phyloP scores from a whole-genome alignment of 257 asterid species.

The Henckelia pumila region DNA sequence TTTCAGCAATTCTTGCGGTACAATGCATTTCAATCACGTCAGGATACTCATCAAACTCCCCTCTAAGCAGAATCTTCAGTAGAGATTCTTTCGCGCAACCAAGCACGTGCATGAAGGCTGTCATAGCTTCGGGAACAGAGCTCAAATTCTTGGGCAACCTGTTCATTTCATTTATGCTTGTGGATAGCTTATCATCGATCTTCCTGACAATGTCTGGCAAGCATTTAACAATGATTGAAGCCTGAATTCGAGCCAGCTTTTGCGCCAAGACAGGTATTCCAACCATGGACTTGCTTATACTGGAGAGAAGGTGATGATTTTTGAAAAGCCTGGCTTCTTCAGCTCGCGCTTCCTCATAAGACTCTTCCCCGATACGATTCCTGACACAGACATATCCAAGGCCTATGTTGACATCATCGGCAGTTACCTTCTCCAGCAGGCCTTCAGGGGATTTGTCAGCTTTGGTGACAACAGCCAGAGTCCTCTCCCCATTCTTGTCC shows the following conservation, averaged over 20 bases:
- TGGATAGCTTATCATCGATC: slow-evolving; percentile 17
- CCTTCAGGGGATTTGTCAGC: slow-evolving; percentile 16
- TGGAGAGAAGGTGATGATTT: background rate
- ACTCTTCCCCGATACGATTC: background rate
- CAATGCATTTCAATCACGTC: slow-evolving; percentile 16
- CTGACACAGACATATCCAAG: background rate
- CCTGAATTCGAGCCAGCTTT: slow-evolving; percentile 16
- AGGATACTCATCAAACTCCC: slow-evolving; percentile 26
- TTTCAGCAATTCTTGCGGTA: slow-evolving; percentile 20
- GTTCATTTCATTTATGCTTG: background rate
- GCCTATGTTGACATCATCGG: background rate
- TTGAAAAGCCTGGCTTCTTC: slow-evolving; percentile 2
- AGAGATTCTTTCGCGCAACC: slow-evolving; percentile 12
- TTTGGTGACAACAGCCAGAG: slow-evolving; percentile 22
- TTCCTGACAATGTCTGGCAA: slow-evolving; percentile 15
- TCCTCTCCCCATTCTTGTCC: slow-evolving; percentile 15
- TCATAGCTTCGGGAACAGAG: slow-evolving; percentile 19
- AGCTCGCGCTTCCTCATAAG: background rate
- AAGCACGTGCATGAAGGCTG: slow-evolving; percentile 12
- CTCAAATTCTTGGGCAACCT: slow-evolving; percentile 15
- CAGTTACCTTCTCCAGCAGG: background rate
- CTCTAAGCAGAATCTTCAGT: slow-evolving; percentile 5
- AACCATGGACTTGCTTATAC: background rate
- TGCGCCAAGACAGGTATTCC: slow-evolving; percentile 13
- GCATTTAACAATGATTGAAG: background rate